Conservation (phyloP, 768 basidiomycete genomes). For the Boletus insuetus region DNA sequence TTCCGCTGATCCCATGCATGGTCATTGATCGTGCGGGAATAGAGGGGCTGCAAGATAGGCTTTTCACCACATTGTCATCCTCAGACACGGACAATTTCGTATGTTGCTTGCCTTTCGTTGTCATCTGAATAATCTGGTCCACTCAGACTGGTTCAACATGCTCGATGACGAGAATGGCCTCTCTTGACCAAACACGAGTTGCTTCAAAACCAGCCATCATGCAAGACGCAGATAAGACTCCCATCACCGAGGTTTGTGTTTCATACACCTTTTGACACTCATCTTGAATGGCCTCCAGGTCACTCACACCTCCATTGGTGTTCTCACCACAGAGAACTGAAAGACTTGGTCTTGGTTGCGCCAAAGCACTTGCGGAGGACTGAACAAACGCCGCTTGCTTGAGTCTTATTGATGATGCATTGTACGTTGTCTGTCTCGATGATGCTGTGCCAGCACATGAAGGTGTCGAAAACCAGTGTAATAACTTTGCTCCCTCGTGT, state of each 20-base stretch:
- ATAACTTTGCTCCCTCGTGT: too few relatives aligned
- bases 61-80: conserved; percentile 79
- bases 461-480: too few relatives aligned
- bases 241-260: conserved; percentile 51
- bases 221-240: conserved; percentile 81
- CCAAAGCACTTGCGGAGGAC: conserved; percentile 41
- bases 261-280: neutral
- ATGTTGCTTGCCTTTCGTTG: conserved; percentile 27
- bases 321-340: conserved; percentile 91
- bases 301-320: conserved; percentile 82
- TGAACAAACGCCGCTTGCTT: too few relatives aligned
- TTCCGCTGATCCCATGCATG: neutral
- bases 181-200: conserved; percentile 87
- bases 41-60: conserved; percentile 87
- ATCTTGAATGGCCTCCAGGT: conserved; percentile 48
- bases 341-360: conserved; percentile 88
- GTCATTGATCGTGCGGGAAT: neutral
- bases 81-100: conserved; percentile 94
- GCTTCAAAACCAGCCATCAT: conserved; percentile 83
- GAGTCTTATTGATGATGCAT: too few relatives aligned
- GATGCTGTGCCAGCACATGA: too few relatives aligned
- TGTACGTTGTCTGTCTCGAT: too few relatives aligned
- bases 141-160: conserved; percentile 90
- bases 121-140: neutral
- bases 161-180: conserved; percentile 81